phyloP scores from a whole-genome alignment of 108 stramenopile species.

The Fistulifera solaris region DNA sequence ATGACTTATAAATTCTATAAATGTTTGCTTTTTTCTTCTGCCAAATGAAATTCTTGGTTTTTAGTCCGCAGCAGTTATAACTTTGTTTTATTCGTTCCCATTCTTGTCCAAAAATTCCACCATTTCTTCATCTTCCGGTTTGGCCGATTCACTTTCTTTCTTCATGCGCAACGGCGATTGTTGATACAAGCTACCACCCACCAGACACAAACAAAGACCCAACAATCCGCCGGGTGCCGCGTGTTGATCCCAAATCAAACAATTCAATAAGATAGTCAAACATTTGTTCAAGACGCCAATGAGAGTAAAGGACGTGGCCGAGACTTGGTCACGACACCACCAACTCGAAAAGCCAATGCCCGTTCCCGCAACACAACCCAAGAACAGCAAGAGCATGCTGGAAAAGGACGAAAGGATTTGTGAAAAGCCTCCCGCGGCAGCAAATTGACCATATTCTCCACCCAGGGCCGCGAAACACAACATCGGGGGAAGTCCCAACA shows the following conservation, averaged over 20 bases:
- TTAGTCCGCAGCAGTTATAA: no score
- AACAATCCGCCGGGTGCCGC: conserved; percentile 65
- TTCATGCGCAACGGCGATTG: conserved; percentile 71
- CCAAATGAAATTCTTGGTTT: no score
- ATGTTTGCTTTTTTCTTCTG: no score
- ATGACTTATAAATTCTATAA: no score
- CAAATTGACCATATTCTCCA: conserved; percentile 48
- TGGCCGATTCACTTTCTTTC: no score
- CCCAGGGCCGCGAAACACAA: conserved; percentile 59
- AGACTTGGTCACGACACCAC: conserved; percentile 76
- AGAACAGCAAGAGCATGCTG: conserved; percentile 29
- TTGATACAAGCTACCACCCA: conserved; percentile 73
- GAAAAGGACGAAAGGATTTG: not conserved
- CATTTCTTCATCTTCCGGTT: no score
- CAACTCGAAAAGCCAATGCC: conserved; percentile 85
- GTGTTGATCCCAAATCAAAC: conserved; percentile 88
- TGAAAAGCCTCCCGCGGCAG: conserved; percentile 16
- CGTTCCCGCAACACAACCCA: conserved; percentile 74
- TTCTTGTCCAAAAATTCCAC: not conserved
- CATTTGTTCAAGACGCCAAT: conserved; percentile 89
- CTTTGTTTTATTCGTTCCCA: not conserved
- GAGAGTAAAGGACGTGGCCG: conserved; percentile 73
- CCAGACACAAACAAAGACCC: conserved; percentile 71
- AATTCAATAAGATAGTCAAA: conserved; percentile 78
- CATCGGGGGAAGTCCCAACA: conserved; percentile 78